phyloP scores from a whole-genome alignment of 768 basidiomycete genomes.

The Boletus bicolor region DNA sequence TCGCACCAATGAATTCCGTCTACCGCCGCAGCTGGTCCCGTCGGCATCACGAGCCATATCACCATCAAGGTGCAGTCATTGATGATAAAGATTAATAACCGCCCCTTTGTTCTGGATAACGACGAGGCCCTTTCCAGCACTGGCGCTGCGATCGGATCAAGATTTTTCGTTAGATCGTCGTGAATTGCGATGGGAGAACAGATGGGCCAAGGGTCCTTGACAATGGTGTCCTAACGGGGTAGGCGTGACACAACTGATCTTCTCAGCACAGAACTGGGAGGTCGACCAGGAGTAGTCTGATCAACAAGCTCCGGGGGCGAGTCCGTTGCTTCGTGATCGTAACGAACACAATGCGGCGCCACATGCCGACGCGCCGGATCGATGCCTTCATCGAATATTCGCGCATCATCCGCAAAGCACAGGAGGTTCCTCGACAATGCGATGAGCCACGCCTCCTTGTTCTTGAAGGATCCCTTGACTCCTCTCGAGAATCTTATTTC shows the following conservation, averaged over 20 bases:
- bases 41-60: conserved; percentile 1
- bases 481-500: no score
- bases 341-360: not conserved
- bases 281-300: not conserved
- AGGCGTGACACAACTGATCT: not conserved
- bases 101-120: not conserved
- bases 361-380: not conserved
- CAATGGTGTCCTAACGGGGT: not conserved
- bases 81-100: no score
- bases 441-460: no score
- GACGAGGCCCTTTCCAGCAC: no score
- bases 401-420: not conserved
- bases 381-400: not conserved
- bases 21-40: conserved; percentile 12
- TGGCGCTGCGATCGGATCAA: not conserved
- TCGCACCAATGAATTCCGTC: conserved; percentile 6
- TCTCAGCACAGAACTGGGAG: no score
- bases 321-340: not conserved
- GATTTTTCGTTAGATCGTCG: not conserved
- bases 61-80: not conserved
- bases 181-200: not conserved
- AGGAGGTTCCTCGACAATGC: not conserved
- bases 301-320: not conserved
- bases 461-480: no score
- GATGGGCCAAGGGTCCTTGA: no score